Evolutionary conservation across 176 grass and related monocot species (phyloP).

Genomic region (Oryza coarctata): DNA sequence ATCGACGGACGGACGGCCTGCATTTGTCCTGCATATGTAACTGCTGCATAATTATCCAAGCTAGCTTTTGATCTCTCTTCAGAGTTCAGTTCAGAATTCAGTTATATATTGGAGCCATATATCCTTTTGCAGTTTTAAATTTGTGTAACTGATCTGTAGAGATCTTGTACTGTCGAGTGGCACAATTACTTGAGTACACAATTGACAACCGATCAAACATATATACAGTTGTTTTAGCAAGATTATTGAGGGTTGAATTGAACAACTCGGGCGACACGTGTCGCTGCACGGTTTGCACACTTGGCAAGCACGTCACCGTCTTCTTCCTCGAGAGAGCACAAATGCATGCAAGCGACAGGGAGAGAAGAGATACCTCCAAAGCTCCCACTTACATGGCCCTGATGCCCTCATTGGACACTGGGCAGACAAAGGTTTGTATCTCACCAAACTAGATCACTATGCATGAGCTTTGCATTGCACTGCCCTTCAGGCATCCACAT

Average conservation of each 20-base stretch:
- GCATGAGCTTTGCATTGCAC: not conserved
- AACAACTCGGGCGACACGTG: not conserved
- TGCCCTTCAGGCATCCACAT: not conserved
- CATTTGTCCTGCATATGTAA: too few relatives aligned
- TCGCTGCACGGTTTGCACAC: not conserved
- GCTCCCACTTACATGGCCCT: not conserved
- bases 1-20: too few relatives aligned
- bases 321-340: not conserved
- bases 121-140: too few relatives aligned
- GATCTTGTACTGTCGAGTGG: too few relatives aligned
- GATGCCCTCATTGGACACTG: slow-evolving; percentile 24
- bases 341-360: not conserved
- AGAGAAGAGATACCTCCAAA: slow-evolving; percentile 36
- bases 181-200: too few relatives aligned
- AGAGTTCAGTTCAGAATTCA: too few relatives aligned
- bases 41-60: too few relatives aligned
- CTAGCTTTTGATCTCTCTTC: too few relatives aligned
- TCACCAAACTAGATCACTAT: not conserved
- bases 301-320: not conserved
- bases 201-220: not conserved
- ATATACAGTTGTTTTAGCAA: not conserved
- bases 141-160: too few relatives aligned
- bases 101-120: too few relatives aligned
- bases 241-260: not conserved
- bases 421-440: slow-evolving; percentile 33